Base-by-base conservation (phyloP, 1,284 basidiomycete genomes). In the Cryptococcus maquisensis region DNA sequence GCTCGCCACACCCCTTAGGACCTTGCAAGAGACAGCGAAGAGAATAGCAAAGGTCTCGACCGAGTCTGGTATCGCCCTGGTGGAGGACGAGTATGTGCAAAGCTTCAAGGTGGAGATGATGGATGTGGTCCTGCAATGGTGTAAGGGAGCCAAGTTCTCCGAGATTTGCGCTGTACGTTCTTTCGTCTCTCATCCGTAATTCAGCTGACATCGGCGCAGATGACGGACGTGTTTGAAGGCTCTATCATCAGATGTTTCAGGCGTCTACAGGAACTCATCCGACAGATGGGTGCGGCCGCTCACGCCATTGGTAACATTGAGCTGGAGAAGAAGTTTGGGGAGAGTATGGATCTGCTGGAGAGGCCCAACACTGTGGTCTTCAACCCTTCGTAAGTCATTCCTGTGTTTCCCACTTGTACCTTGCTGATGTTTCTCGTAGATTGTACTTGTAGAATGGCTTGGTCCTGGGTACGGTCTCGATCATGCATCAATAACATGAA, bases 41-140 rank as follows among this genome's bases (percentile, higher is more conserved):
- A 83, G 92, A 46, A 99, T 99, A 65, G 95, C 95, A 15, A 94
- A 91, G 69, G 91, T 98, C 1, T 91, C 91, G 2, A 88, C 89
- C 64, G 96, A 98, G 75, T 88, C 86, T 40, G 95, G 96, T 70
- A 79, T 99, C 5, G 78, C 86, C 0, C 73, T 98, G 38, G 85
- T 90, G 52, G 95, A 98, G 74, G 88, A 97, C 55, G 91, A 97
- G 61, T 99, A 98, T 71, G 91, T 99, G 2, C 81, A 85, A 55
- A 88, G 86, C 16, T 99, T 99, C 85, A 97, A 97, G 75, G 91
- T 97, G 26, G 95, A 98, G 71, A 83, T 99, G 55, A 98, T 98
- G 91, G 95, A 98, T 64, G 88, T 88, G 4, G 95, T 98, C 20
- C 81, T 94, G 55, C 88, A 93, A 65, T 99, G 96, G 96, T 98